phyloP scores from a whole-genome alignment of 345 rosid species.

The Eucalyptus melliodora region DNA sequence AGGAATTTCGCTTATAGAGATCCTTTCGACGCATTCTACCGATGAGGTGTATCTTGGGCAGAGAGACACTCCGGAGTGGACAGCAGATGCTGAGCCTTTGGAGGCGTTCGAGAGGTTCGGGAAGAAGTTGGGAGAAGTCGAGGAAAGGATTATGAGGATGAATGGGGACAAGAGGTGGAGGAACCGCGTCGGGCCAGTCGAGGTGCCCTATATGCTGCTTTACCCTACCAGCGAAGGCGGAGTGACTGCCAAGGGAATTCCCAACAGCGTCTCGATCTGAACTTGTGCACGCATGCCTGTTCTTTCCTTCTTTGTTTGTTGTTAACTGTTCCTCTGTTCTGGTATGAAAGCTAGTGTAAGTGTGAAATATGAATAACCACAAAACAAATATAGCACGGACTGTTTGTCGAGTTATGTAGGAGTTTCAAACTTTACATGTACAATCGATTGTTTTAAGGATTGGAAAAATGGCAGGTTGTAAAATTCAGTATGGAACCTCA shows the following conservation, averaged over 20 bases:
- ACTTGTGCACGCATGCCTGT: neutral
- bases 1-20: constrained; percentile 27
- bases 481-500: neutral
- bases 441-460: neutral
- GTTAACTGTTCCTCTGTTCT: neutral
- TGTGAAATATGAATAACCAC: neutral
- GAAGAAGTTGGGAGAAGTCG: constrained; percentile 10
- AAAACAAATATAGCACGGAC: accelerated
- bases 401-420: neutral
- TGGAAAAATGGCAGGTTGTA: neutral
- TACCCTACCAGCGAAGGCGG: neutral
- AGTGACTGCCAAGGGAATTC: constrained; percentile 8
- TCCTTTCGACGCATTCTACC: constrained; percentile 25
- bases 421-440: neutral
- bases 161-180: neutral
- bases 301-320: neutral
- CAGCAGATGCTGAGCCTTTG: constrained; percentile 4
- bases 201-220: constrained; percentile 1
- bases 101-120: constrained; percentile 24
- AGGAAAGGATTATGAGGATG: constrained; percentile 2
- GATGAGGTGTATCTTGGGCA: constrained; percentile 36
- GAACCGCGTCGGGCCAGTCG: constrained; percentile 8
- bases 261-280: constrained; percentile 2
- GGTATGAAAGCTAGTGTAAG: neutral
- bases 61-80: constrained; percentile 31